phyloP scores from a whole-genome alignment of 768 basidiomycete species.

The Mycena floridula region DNA sequence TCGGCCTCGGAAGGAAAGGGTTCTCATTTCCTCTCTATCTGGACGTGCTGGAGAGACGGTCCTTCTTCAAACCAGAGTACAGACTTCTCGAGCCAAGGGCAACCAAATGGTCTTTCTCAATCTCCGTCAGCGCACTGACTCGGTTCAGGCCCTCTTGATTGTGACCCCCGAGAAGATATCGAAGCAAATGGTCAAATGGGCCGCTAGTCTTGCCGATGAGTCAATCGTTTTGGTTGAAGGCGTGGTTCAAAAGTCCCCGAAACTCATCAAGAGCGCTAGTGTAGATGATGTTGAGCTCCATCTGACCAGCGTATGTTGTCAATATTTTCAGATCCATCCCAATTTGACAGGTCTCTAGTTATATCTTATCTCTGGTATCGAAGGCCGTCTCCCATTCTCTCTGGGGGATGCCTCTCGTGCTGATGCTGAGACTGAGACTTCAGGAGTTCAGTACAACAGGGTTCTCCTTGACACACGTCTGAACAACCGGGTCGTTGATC shows the following conservation, averaged over 20 bases:
- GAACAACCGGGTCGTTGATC: conserved; percentile 90
- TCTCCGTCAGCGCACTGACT: conserved; percentile 79
- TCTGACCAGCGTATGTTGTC: conserved; percentile 66
- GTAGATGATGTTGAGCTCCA: conserved; percentile 86
- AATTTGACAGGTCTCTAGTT: too few relatives aligned
- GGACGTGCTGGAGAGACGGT: conserved; percentile 69
- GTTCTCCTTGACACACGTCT: conserved; percentile 92
- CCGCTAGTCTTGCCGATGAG: conserved; percentile 70
- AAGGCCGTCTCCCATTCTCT: conserved; percentile 81
- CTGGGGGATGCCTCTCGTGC: conserved; percentile 89
- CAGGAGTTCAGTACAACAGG: conserved; percentile 63
- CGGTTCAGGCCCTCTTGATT: conserved; percentile 81
- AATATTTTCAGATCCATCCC: too few relatives aligned
- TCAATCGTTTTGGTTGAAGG: conserved; percentile 92
- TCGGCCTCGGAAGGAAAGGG: conserved; percentile 53
- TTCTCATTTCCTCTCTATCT: conserved; percentile 60
- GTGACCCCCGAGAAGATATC: conserved; percentile 74
- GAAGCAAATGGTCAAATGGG: conserved; percentile 98
- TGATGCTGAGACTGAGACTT: conserved; percentile 61
- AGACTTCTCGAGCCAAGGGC: conserved; percentile 87
- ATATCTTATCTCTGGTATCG: conserved; percentile 73
- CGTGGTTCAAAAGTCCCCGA: conserved; percentile 66
- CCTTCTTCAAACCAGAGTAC: conserved; percentile 82
- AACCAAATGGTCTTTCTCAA: conserved; percentile 96
- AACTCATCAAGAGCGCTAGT: conserved; percentile 87